Percentiles rank a stretch among this genome's conserved stretches.
These are phyloP conservation scores for Neonectria punicea DNA, from an alignment of 2,329 filamentous ascomycete species.

Conservation along the genomic window DNA sequence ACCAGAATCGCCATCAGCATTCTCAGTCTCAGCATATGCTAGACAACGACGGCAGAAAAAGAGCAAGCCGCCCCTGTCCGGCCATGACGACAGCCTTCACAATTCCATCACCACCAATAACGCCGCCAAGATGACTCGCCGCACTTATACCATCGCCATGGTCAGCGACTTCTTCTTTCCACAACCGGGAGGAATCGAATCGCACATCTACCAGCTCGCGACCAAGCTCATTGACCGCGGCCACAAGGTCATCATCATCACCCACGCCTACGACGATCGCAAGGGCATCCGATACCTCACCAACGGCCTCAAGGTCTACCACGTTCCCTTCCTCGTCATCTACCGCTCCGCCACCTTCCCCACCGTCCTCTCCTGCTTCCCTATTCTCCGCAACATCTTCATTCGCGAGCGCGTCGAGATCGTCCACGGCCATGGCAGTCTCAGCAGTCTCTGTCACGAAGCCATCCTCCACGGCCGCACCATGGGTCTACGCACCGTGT, in stretches of 20 bases:
- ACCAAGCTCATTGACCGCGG: slow-evolving; percentile 96
- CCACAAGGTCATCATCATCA: slow-evolving; percentile 98
- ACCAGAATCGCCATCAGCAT: not conserved
- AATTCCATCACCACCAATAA: slow-evolving; percentile 17
- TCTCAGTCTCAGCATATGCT: slow-evolving; percentile 25
- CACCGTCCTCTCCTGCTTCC: slow-evolving; percentile 98
- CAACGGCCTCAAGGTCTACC: slow-evolving; percentile 97
- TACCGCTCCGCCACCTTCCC: slow-evolving; percentile 94
- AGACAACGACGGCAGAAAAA: not conserved
- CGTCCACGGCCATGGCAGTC: slow-evolving; percentile 94
- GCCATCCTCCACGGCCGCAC: slow-evolving; percentile 94
- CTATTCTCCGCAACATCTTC: slow-evolving; percentile 95
- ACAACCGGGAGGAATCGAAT: slow-evolving; percentile 95
- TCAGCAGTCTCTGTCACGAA: slow-evolving; percentile 94
- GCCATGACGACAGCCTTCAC: slow-evolving; percentile 30
- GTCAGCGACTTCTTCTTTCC: slow-evolving; percentile 99
- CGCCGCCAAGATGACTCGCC: slow-evolving; percentile 59
- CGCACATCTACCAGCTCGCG: slow-evolving; percentile 97
- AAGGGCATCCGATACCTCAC: slow-evolving; percentile 95
- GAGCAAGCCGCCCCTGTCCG: not conserved
- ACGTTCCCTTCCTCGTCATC: slow-evolving; percentile 95
- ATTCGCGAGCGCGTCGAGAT: slow-evolving; percentile 96
- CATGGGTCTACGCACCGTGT: slow-evolving; percentile 95
- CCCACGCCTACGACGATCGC: slow-evolving; percentile 90
- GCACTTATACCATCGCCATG: slow-evolving; percentile 82